Evolutionary conservation across 139 green algal genomes (phyloP), one percentile per base, ranked within the genome.

Genomic region (Deuterostichococcus epilithicus): DNA sequence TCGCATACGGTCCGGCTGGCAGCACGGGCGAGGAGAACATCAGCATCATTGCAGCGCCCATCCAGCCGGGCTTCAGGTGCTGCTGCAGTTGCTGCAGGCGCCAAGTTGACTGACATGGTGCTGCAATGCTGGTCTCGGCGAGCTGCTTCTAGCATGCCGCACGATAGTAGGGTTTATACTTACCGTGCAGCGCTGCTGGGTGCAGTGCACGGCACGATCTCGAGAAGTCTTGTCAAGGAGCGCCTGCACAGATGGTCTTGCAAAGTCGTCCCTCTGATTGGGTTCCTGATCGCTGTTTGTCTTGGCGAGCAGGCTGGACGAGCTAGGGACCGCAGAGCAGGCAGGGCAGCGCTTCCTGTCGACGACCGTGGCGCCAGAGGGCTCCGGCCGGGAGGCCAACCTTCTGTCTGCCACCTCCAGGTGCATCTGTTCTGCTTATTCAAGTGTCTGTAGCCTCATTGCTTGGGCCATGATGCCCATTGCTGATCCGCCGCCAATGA

Each of bases 21-120:
- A 91, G 85, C 66, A 91, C 80, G 28, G 94, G 94, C 0, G 94
- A 98, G 79, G 84, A 94, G 75, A 98, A 98, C 75, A 83, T 98
- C 34, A 91, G 79, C 39, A 89, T 98, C 1, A 86, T 98, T 20
- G 94, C 94, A 20, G 90, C 91, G 1, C 91, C 94, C 59, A 94
- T 97, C 69, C 47, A 76, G 3, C 30, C 80, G 1, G 91, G 92
- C 32, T 98, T 98, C 86, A 82, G 52, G 52, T 63, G 52, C 52
- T 52, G 42, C 42, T 13, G 8, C 8, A 52, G 42, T 13, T 52
- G 8, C 42, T 52, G 13, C 13, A 23, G 42, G 42, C 13, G 42
- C 42, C 42, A 52, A 13, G 10, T 52, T 8, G 8, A 52, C n/a
- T n/a, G n/a, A n/a, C n/a, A n/a, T n/a, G n/a, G n/a, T n/a, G n/a